These are phyloP conservation scores for Aspergillus asperescens DNA, from an alignment of 495 filamentous ascomycete genomes.

Conservation along the genomic window DNA sequence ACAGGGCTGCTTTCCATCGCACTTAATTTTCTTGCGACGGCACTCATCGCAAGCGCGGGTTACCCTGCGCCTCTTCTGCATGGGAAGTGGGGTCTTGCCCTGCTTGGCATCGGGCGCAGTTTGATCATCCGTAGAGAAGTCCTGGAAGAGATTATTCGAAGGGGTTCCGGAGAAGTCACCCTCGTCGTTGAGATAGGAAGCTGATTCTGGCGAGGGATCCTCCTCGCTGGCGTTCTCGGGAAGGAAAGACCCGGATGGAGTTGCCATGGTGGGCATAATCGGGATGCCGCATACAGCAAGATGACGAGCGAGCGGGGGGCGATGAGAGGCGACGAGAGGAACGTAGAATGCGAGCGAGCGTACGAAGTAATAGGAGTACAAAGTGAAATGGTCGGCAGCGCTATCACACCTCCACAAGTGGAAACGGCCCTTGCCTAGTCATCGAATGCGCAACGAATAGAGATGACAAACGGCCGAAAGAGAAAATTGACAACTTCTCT, in stretches of 20 bases:
- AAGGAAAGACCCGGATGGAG: slow-evolving; percentile 16
- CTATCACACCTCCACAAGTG: slow-evolving; percentile 24
- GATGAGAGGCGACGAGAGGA: not conserved
- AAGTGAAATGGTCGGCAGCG: slow-evolving; percentile 18
- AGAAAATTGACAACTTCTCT: slow-evolving; percentile 1
- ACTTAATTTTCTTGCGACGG: slow-evolving; percentile 96
- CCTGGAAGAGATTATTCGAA: slow-evolving; percentile 22
- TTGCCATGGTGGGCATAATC: slow-evolving; percentile 19
- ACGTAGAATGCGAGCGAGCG: not conserved
- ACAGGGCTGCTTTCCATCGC: slow-evolving; percentile 95
- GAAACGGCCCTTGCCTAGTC: slow-evolving; percentile 20
- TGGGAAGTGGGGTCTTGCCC: slow-evolving; percentile 44
- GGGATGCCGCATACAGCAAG: slow-evolving; percentile 17
- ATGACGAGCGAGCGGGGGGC: slow-evolving; percentile 3
- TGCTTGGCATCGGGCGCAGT: slow-evolving; percentile 24
- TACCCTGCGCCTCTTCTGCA: slow-evolving; percentile 85
- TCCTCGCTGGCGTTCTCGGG: slow-evolving; percentile 34
- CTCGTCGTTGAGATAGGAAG: slow-evolving; percentile 28
- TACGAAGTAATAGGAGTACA: slow-evolving; percentile 4
- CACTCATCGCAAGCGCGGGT: slow-evolving; percentile 95
- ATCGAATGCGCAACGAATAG: slow-evolving; percentile 13
- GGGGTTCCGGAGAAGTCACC: slow-evolving; percentile 19
- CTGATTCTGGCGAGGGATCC: slow-evolving; percentile 24
- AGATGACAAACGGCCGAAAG: not conserved
- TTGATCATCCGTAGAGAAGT: slow-evolving; percentile 12